Conservation (phyloP, 148 eudicot species). For the Cornus suecica region DNA sequence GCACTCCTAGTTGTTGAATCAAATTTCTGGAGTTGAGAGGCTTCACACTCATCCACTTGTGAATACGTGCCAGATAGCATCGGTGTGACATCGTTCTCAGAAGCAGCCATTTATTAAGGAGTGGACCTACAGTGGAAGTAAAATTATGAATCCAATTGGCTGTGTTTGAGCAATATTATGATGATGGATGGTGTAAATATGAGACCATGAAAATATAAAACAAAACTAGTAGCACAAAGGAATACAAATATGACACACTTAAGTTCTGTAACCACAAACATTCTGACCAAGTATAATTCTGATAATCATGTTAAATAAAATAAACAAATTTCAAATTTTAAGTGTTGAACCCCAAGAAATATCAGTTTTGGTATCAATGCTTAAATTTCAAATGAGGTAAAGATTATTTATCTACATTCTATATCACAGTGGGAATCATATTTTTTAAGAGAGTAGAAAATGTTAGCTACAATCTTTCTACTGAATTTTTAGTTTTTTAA, state of each 20-base stretch:
- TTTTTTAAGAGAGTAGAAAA: background rate
- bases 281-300: too few species aligned
- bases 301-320: background rate
- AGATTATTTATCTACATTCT: background rate
- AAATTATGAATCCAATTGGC: background rate
- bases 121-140: slow-evolving; percentile 11
- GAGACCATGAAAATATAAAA: background rate
- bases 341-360: background rate
- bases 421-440: background rate
- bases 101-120: slow-evolving; percentile 45
- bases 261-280: too few species aligned
- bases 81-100: slow-evolving; percentile 56
- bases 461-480: background rate
- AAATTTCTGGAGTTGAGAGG: slow-evolving; percentile 16
- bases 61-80: slow-evolving; percentile 33
- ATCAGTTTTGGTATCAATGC: background rate
- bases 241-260: background rate
- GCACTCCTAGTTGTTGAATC: slow-evolving; percentile 42
- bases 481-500: background rate
- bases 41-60: slow-evolving; percentile 24
- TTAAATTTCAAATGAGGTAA: background rate
- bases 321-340: background rate
- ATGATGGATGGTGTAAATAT: background rate
- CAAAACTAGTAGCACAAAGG: background rate
- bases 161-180: background rate